Percentiles rank a stretch among this genome's conserved stretches.
Conservation (phyloP, 805 yeast genomes). For the Candida chauliodis region DNA sequence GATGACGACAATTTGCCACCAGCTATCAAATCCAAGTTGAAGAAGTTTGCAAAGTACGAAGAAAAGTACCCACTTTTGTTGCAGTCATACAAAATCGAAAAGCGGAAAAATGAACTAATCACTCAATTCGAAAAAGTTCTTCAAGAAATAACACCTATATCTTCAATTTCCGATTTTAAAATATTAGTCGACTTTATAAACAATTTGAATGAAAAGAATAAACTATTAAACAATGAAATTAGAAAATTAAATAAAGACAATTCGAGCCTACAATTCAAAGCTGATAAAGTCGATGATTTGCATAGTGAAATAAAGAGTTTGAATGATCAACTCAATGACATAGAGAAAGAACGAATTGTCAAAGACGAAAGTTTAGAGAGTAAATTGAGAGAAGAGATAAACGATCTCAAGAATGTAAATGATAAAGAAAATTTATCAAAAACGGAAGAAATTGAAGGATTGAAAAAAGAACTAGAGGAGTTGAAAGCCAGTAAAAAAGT, state of each 20-base stretch:
- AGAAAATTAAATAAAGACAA: slow-evolving; percentile 40
- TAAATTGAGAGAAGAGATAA: background rate
- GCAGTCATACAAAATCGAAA: slow-evolving; percentile 82
- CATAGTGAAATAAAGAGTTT: slow-evolving; percentile 3
- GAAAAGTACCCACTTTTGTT: slow-evolving; percentile 82
- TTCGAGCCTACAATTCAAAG: slow-evolving; percentile 14
- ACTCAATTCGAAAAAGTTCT: slow-evolving; percentile 63
- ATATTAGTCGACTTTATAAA: slow-evolving; percentile 65
- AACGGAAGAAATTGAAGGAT: slow-evolving; percentile 6
- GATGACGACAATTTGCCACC: slow-evolving; percentile 48
- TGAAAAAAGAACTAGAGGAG: slow-evolving; percentile 8
- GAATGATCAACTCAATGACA: background rate
- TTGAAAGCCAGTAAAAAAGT: slow-evolving; percentile 14
- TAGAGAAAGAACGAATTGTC: background rate
- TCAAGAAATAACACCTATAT: slow-evolving; percentile 76
- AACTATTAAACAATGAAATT: slow-evolving; percentile 63
- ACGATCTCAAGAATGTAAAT: background rate
- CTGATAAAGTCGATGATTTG: slow-evolving; percentile 9
- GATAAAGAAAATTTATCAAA: background rate
- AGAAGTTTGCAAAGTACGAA: slow-evolving; percentile 82
- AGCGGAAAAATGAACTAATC: slow-evolving; percentile 59
- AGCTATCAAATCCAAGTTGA: slow-evolving; percentile 57
- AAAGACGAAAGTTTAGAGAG: slow-evolving; percentile 1
- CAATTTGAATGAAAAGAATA: slow-evolving; percentile 57
- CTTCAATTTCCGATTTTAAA: slow-evolving; percentile 69